These are phyloP conservation scores for Ophioceras dolichostomum DNA, from an alignment of 2,329 filamentous ascomycete species.

Conservation along the genomic window DNA sequence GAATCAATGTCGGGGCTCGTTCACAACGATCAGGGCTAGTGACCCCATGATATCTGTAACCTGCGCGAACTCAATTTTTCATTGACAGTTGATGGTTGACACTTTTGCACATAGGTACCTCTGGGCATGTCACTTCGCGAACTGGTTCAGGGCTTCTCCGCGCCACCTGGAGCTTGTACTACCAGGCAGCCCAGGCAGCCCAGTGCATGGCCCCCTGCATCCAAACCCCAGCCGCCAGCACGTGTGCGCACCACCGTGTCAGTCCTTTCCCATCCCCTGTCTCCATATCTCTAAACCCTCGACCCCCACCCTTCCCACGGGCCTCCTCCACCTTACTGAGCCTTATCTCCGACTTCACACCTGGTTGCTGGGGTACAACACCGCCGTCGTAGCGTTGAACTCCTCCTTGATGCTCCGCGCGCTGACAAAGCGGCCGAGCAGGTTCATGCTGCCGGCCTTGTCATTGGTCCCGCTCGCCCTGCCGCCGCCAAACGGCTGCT, in stretches of 20 bases:
- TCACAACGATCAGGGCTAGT: no score
- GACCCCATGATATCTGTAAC: no score
- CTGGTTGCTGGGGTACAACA: constrained; percentile 63
- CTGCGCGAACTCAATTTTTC: no score
- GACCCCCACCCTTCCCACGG: background rate
- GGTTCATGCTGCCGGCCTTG: constrained; percentile 39
- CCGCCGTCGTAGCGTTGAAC: constrained; percentile 49
- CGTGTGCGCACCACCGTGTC: background rate
- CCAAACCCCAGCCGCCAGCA: background rate
- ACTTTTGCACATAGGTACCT: no score
- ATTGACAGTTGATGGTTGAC: no score
- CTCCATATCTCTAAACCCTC: background rate
- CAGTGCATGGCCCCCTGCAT: background rate
- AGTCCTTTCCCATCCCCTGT: background rate
- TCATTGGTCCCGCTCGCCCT: constrained; percentile 42
- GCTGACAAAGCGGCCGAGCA: constrained; percentile 37
- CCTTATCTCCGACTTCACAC: constrained; percentile 17
- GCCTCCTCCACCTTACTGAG: background rate
- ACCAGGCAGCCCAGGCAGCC: no score
- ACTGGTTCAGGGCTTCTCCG: no score
- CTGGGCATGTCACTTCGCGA: no score
- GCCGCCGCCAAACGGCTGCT: constrained; percentile 42
- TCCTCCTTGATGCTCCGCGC: constrained; percentile 53
- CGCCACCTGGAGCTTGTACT: no score
- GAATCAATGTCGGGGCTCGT: background rate